Evolutionary conservation across 2,329 filamentous ascomycete genomes (phyloP).

Genomic region (Penicillium sp.): DNA sequence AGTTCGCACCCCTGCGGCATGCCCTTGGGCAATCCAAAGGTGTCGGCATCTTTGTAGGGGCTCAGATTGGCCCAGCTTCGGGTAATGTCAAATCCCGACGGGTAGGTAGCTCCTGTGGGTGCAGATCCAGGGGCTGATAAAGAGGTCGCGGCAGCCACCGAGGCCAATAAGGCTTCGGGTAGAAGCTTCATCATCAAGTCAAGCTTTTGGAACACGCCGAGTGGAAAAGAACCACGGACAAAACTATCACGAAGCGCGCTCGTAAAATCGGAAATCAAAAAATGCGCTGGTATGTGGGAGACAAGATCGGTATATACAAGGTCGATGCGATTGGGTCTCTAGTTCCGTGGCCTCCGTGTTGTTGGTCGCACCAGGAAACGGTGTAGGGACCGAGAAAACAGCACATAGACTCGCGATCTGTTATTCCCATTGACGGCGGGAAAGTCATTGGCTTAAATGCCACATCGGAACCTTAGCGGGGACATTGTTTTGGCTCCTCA

Average conservation of each 20-base stretch:
- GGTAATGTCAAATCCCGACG: conserved; percentile 38
- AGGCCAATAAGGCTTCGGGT: conserved; percentile 10
- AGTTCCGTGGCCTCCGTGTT: neutral
- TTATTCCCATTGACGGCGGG: neutral
- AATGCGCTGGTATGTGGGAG: conserved; percentile 1
- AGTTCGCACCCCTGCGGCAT: conserved; percentile 61
- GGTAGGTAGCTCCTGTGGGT: conserved; percentile 31
- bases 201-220: neutral
- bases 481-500: neutral
- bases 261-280: neutral
- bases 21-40: conserved; percentile 41
- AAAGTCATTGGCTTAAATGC: neutral
- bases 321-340: neutral
- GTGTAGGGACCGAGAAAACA: neutral
- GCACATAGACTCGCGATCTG: neutral
- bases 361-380: neutral
- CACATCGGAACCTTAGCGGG: neutral
- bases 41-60: conserved; percentile 33
- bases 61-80: conserved; percentile 38
- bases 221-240: neutral
- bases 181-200: conserved; percentile 18
- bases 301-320: neutral
- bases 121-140: conserved; percentile 16
- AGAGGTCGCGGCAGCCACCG: conserved; percentile 11
- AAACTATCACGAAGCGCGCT: neutral